Base-by-base conservation (phyloP, 768 basidiomycete species). In the Mycena latifolia region DNA sequence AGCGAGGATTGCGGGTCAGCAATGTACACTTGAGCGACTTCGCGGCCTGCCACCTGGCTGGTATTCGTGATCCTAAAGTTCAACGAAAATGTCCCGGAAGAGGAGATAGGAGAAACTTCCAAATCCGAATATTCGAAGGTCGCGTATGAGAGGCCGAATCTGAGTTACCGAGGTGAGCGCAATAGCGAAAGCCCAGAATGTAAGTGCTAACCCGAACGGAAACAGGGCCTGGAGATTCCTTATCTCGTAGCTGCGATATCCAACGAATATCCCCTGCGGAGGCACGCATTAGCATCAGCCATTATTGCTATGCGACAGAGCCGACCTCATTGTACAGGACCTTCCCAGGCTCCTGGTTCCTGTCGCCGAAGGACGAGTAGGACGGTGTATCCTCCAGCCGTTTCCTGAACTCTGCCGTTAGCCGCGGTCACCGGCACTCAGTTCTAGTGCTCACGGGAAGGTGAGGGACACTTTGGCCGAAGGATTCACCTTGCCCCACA, bases 401-500 rank as follows among this genome's bases (percentile, higher is more conserved):
- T 71, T 80, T 79, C 14, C 84, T 85, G 55, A 46, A 29, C n/a
- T 24, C 50, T 47, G 2, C 35, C 11, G 47, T 29, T 52, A 11
- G 20, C 24, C 5, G n/a, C 29, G 8, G n/a, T 6, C 33, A 46
- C 22, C 4, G 6, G 37, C 24, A 65, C 12, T 28, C 47, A n/a
- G 15, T 35, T 27, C 33, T 20, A 37, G 35, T 37, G 22, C 81
- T 67, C 58, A 84, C 84, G 85, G 86, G 75, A 86, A 86, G 20
- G 84, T 86, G 47, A 87, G 75, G 25, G 88, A 79, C 11, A 89
- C 79, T 74, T 88, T 88, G 18, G 83, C 88, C 10, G 82, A 84
- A 0, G 89, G 89, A 68, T 87, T 88, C 8, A 86, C 82, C 70
- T 85, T 85, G 7, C 89, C 89, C 71, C 87, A 89, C 5, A 89